Percentiles rank a stretch among this genome's conserved stretches.
phyloP scores from a whole-genome alignment of 768 basidiomycete genomes.

The Floccularia luteovirens region DNA sequence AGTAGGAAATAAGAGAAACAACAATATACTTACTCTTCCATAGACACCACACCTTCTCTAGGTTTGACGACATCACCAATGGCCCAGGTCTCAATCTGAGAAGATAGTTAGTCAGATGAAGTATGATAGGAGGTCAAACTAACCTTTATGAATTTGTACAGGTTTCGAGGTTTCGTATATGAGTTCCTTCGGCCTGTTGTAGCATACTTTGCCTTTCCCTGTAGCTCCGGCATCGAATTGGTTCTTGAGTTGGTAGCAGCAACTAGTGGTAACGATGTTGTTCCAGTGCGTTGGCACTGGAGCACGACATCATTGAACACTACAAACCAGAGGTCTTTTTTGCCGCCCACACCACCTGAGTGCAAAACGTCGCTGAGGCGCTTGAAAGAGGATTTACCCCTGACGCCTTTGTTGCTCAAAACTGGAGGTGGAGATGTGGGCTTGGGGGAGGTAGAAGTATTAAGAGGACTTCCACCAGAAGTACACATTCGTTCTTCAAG shows the following conservation, averaged over 20 bases:
- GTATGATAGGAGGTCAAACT: conserved; percentile 9
- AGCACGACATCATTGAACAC: conserved; percentile 94
- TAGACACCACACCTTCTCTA: conserved; percentile 74
- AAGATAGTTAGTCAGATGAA: conserved; percentile 5
- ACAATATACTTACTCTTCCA: conserved; percentile 72
- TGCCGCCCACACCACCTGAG: conserved; percentile 49
- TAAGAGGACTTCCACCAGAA: conserved; percentile 23
- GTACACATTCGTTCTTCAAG: conserved; percentile 66
- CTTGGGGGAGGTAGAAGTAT: conserved; percentile 20
- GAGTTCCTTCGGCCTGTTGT: conserved; percentile 70
- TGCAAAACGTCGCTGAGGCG: conserved; percentile 86
- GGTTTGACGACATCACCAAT: conserved; percentile 74
- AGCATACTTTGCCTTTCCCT: conserved; percentile 79
- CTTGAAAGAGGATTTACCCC: conserved; percentile 82
- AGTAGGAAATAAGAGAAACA: not conserved
- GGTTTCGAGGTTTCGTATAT: conserved; percentile 78
- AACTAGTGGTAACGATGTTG: conserved; percentile 76
- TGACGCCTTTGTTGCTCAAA: conserved; percentile 50
- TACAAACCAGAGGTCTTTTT: conserved; percentile 91
- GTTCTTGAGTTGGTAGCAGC: conserved; percentile 60
- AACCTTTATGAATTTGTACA: conserved; percentile 92
- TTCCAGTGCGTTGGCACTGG: conserved; percentile 85
- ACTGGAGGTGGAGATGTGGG: conserved; percentile 31
- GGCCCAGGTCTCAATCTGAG: conserved; percentile 81
- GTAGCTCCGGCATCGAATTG: conserved; percentile 76